phyloP scores from a whole-genome alignment of 768 basidiomycete species.

The Calocera viscosa region DNA sequence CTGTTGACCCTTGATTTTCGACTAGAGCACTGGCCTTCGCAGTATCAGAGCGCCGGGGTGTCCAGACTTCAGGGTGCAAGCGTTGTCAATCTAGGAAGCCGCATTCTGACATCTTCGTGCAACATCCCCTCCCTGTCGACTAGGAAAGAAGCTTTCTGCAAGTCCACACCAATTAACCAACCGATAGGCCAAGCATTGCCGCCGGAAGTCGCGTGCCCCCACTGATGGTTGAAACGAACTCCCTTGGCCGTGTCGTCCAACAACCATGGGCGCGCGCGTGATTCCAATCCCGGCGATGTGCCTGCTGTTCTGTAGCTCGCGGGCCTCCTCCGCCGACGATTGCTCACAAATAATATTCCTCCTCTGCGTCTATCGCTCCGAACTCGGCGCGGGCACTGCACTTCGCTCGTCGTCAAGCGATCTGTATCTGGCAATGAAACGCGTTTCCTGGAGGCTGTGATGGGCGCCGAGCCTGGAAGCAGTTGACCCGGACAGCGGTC shows the following conservation, averaged over 20 bases:
- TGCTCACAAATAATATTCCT: not conserved
- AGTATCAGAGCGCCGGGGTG: not conserved
- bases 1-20: not conserved
- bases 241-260: too few relatives aligned
- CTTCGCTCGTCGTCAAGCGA: not conserved
- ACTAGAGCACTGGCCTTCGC: not conserved
- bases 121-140: not conserved
- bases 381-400: not conserved
- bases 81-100: not conserved
- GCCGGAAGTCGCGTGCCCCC: not conserved
- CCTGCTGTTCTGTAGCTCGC: not conserved
- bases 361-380: not conserved
- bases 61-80: not conserved
- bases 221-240: too few relatives aligned
- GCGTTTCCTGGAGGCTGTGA: slow-evolving; percentile 7
- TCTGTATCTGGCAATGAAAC: not conserved
- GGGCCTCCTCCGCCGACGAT: not conserved
- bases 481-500: too few relatives aligned
- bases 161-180: not conserved
- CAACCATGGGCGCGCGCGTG: too few relatives aligned
- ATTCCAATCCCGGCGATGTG: not conserved
- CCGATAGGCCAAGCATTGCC: not conserved
- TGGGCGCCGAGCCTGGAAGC: not conserved
- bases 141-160: not conserved
- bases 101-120: not conserved